Evolutionary conservation across 2,329 filamentous ascomycete genomes (phyloP).

Genomic region (Chaetomiaceae sp.): DNA sequence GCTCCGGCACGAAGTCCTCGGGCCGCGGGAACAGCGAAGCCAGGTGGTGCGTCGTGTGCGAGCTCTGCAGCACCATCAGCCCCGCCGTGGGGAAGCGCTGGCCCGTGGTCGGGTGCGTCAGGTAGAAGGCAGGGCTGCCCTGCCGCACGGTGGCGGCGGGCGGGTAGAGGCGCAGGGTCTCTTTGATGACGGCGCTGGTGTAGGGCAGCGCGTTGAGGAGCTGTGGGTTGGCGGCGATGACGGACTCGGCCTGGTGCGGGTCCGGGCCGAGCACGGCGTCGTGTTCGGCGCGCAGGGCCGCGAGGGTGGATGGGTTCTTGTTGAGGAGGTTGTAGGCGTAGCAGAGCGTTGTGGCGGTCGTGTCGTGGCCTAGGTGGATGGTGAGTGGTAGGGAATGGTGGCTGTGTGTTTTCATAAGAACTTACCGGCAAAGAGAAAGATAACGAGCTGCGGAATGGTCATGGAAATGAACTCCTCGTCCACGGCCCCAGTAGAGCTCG

Average conservation of each 20-base stretch:
- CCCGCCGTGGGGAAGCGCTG: constrained; percentile 3
- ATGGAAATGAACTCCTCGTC: constrained; percentile 6
- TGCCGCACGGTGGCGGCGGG: constrained; percentile 27
- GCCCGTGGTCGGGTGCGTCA: constrained; percentile 41
- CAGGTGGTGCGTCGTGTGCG: constrained; percentile 29
- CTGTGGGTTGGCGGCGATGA: not conserved
- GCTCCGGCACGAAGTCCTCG: constrained; percentile 33
- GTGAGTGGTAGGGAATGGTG: too few relatives aligned
- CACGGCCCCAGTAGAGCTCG: not conserved
- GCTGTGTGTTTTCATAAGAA: too few relatives aligned
- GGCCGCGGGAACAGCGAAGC: constrained; percentile 26
- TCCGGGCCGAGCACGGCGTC: not conserved
- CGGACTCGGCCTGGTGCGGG: not conserved
- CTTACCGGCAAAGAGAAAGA: constrained; percentile 8
- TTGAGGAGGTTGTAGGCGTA: constrained; percentile 32
- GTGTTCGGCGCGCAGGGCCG: constrained; percentile 27
- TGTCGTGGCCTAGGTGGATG: constrained; percentile 29
- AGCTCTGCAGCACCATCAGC: constrained; percentile 26
- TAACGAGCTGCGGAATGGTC: constrained; percentile 10
- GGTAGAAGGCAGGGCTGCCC: constrained; percentile 21
- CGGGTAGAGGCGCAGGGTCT: constrained; percentile 29
- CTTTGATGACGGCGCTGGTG: constrained; percentile 32
- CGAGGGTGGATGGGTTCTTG: constrained; percentile 24
- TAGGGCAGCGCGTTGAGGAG: constrained; percentile 18
- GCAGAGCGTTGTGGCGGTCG: constrained; percentile 30